Evolutionary conservation across 306 rosid species (phyloP).

Genomic region (Pterocarpus santalinus): DNA sequence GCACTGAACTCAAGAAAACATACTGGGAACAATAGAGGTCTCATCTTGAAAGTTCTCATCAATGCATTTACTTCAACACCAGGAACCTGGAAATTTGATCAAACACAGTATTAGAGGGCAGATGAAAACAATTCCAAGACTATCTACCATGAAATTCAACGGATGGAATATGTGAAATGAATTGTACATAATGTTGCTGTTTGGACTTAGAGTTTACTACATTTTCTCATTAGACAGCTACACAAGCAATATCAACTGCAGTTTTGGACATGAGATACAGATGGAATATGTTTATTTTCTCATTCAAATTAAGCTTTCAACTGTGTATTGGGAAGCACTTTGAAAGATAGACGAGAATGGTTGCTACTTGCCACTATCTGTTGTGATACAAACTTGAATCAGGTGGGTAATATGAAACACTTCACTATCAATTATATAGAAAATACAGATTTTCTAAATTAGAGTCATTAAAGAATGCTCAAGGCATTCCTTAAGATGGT

Average conservation of each 20-base stretch:
- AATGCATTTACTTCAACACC: constrained; percentile 90
- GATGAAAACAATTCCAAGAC: constrained; percentile 22
- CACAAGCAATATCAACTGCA: constrained; percentile 27
- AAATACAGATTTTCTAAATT: no score
- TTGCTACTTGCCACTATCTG: not conserved
- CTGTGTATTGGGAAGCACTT: not conserved
- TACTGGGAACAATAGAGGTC: constrained; percentile 89
- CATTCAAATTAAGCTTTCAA: not conserved
- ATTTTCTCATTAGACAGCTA: constrained; percentile 5
- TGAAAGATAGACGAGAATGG: not conserved
- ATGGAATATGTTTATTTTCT: not conserved
- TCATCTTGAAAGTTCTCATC: constrained; percentile 94
- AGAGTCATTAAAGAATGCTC: no score
- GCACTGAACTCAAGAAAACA: constrained; percentile 43
- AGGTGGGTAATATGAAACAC: no score
- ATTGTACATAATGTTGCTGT: not conserved
- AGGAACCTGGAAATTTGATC: constrained; percentile 76
- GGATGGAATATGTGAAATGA: not conserved
- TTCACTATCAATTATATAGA: no score
- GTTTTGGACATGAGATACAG: not conserved
- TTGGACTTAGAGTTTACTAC: not conserved
- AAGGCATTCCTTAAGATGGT: no score
- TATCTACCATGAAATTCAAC: constrained; percentile 17
- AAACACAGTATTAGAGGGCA: constrained; percentile 40
- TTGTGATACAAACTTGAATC: not conserved